Evolutionary conservation across 352 stramenopile species (phyloP).

Genomic region (Salisapilia sapeloensis): DNA sequence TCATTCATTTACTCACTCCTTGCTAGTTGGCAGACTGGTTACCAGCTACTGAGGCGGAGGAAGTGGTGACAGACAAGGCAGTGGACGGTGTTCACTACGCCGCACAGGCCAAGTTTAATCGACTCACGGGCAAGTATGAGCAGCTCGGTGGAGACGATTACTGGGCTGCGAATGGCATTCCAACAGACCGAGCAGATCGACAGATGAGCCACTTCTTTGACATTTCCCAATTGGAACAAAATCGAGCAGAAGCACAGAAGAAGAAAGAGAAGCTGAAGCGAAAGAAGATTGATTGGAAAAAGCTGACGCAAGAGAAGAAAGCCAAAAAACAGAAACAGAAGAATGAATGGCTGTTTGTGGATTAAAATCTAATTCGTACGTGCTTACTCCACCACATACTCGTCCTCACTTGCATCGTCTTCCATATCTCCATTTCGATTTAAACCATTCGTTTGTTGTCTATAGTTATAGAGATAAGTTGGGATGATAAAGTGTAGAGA

Average conservation of each 20-base stretch:
- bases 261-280: constrained; percentile 73
- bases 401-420: no score
- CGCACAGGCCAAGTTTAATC: constrained; percentile 60
- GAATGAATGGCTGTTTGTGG: constrained; percentile 75
- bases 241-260: constrained; percentile 52
- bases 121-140: constrained; percentile 54
- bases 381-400: no score
- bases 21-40: constrained; percentile 62
- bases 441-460: no score
- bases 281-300: constrained; percentile 80
- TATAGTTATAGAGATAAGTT: no score
- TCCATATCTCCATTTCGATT: no score
- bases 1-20: neutral
- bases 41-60: constrained; percentile 21
- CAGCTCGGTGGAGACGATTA: constrained; percentile 46
- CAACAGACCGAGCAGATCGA: constrained; percentile 47
- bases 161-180: constrained; percentile 33
- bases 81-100: constrained; percentile 55
- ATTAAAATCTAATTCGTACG: constrained; percentile 23
- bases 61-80: constrained; percentile 8
- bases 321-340: constrained; percentile 69
- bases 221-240: constrained; percentile 57
- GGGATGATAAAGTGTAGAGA: no score
- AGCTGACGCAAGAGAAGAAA: constrained; percentile 73
- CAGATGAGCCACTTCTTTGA: constrained; percentile 84